A percentile compares a stretch with the other conserved stretches of the same genome.
phyloP scores from a whole-genome alignment of 768 basidiomycete genomes.

The Omphalotus guepiniiformis region DNA sequence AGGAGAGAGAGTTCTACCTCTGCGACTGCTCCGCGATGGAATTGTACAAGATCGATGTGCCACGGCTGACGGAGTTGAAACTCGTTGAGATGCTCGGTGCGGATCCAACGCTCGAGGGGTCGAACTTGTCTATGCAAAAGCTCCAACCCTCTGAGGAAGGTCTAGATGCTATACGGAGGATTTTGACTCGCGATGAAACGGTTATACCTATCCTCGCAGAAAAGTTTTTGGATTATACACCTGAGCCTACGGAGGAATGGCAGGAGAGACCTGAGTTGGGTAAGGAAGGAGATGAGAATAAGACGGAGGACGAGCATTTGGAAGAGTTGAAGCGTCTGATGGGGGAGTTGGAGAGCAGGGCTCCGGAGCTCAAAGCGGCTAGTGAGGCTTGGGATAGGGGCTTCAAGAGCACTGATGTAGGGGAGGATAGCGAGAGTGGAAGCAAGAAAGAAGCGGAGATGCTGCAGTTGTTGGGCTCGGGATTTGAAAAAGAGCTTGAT shows the following conservation, averaged over 20 bases:
- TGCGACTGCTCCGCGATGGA: constrained; percentile 25
- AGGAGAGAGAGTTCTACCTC: constrained; percentile 32
- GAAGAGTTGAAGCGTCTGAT: no score
- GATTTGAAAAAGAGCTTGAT: no score
- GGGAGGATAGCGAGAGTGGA: no score
- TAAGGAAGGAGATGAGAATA: background rate
- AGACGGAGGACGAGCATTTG: no score
- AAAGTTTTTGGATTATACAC: constrained; percentile 27
- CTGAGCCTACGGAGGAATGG: constrained; percentile 16
- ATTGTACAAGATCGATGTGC: background rate
- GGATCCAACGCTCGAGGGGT: constrained; percentile 5
- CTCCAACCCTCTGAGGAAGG: constrained; percentile 25
- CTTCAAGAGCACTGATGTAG: no score
- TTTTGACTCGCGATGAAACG: constrained; percentile 25
- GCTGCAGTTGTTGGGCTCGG: no score
- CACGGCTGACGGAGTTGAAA: constrained; percentile 9
- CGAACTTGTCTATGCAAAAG: constrained; percentile 7
- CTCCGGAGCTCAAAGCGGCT: no score
- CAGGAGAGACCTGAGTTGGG: background rate
- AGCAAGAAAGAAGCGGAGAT: no score
- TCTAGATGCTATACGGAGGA: constrained; percentile 19
- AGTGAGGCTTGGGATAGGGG: no score
- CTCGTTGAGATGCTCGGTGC: constrained; percentile 26
- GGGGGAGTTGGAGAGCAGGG: no score
- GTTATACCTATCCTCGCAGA: constrained; percentile 28